Evolutionary conservation across 805 yeast species (phyloP).

Genomic region (Monosporozyma siamensis): DNA sequence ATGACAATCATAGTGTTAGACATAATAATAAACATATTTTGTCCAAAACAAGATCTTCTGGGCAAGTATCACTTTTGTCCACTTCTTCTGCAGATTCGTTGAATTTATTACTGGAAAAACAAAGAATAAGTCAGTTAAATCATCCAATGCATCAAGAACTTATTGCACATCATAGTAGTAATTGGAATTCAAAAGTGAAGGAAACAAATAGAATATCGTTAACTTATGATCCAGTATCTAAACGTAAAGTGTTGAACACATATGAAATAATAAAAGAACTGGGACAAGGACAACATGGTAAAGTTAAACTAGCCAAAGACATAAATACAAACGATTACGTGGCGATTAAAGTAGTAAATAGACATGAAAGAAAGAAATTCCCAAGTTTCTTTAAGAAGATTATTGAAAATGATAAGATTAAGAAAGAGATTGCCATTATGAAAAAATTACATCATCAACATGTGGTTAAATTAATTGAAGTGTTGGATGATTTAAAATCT

Average conservation of each 20-base stretch:
- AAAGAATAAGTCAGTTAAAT: conserved; percentile 33
- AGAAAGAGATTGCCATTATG: conserved; percentile 88
- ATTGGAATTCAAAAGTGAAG: conserved; percentile 41
- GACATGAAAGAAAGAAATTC: conserved; percentile 37
- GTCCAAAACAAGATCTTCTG: conserved; percentile 6
- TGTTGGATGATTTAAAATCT: conserved; percentile 75
- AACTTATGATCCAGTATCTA: conserved; percentile 82
- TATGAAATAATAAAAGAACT: conserved; percentile 83
- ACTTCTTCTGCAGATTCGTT: conserved; percentile 26
- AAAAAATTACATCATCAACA: conserved; percentile 89
- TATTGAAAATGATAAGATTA: conserved; percentile 63
- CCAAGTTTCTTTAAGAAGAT: conserved; percentile 19
- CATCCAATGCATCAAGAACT: conserved; percentile 34
- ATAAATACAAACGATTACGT: conserved; percentile 52
- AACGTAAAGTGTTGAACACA: conserved; percentile 75
- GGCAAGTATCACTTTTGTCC: conserved; percentile 7
- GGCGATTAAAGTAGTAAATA: conserved; percentile 87
- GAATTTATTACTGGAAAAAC: conserved; percentile 33
- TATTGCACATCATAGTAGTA: conserved; percentile 1
- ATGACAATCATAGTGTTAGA: neutral
- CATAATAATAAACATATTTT: neutral
- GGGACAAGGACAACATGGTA: conserved; percentile 97
- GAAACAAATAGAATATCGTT: conserved; percentile 76
- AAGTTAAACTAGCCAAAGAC: conserved; percentile 84
- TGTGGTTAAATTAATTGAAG: conserved; percentile 78